A percentile compares a stretch with the other conserved stretches of the same genome.
phyloP scores from a whole-genome alignment of 345 rosid genomes.

The Streptanthus diversifolius region DNA sequence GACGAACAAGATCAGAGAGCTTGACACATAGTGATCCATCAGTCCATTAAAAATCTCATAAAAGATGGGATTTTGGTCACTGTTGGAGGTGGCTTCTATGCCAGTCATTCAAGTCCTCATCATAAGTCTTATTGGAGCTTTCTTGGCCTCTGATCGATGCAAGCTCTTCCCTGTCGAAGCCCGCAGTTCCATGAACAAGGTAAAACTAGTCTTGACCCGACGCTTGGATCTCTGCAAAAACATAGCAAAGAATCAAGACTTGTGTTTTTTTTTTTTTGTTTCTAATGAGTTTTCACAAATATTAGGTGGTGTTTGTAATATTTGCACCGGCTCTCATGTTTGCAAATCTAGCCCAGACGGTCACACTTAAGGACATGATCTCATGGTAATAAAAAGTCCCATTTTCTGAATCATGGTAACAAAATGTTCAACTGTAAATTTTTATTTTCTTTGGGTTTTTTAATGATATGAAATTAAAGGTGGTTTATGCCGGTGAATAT shows the following conservation, averaged over 20 bases:
- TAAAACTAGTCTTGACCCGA: slow-evolving; percentile 5
- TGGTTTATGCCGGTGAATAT: slow-evolving; percentile 97
- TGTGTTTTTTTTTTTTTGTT: not conserved
- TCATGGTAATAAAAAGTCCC: slow-evolving; percentile 54
- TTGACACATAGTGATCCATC: not conserved
- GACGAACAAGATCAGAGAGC: not conserved
- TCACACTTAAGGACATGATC: slow-evolving; percentile 75
- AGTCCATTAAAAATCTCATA: not conserved
- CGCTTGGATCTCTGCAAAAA: not conserved
- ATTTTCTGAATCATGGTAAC: not conserved
- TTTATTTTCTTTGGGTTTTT: not conserved
- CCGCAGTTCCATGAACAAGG: slow-evolving; percentile 79
- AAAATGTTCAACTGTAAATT: not conserved
- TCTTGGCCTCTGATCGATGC: slow-evolving; percentile 60
- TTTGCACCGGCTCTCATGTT: slow-evolving; percentile 87
- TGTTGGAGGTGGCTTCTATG: slow-evolving; percentile 81
- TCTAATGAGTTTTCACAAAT: not conserved
- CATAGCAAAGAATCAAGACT: not conserved
- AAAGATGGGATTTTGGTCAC: slow-evolving; percentile 84
- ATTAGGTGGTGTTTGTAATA: slow-evolving; percentile 75
- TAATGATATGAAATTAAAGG: slow-evolving; percentile 40
- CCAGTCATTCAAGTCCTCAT: slow-evolving; percentile 76
- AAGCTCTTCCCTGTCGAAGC: slow-evolving; percentile 62
- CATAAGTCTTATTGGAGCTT: slow-evolving; percentile 73
- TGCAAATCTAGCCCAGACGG: slow-evolving; percentile 79